Conservation (phyloP, 2,329 filamentous ascomycete genomes). For the Cercospora zeina region DNA sequence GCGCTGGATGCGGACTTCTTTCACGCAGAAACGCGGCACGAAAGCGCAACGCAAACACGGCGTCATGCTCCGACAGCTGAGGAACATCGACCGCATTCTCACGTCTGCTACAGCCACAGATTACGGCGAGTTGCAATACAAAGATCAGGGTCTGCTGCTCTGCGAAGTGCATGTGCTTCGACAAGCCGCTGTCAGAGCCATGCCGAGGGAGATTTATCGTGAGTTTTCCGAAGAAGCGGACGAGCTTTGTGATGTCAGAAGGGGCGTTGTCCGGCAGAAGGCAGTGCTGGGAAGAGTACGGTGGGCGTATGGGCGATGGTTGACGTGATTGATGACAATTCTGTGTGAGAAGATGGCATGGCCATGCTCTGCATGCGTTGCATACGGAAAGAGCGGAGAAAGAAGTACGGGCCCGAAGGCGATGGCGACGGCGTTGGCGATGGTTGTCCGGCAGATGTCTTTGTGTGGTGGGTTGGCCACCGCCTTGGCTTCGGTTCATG, state of each 20-base stretch:
- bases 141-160: constrained; percentile 85
- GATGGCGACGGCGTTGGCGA: not conserved
- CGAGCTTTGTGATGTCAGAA: constrained; percentile 77
- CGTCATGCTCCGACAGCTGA: constrained; percentile 72
- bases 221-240: constrained; percentile 88
- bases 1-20: constrained; percentile 68
- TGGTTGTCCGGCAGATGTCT: constrained; percentile 1
- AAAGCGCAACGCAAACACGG: constrained; percentile 65
- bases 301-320: constrained; percentile 86
- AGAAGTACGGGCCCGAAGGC: constrained; percentile 5
- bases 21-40: constrained; percentile 70
- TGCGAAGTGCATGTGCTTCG: constrained; percentile 86
- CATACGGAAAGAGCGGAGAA: not conserved
- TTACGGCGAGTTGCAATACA: constrained; percentile 78
- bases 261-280: constrained; percentile 74
- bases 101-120: constrained; percentile 58
- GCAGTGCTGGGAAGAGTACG: constrained; percentile 79
- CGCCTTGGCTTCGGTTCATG: constrained; percentile 7
- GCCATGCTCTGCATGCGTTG: not conserved
- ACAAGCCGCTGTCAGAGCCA: constrained; percentile 63
- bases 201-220: constrained; percentile 72
- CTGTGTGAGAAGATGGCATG: not conserved
- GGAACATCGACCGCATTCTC: constrained; percentile 77
- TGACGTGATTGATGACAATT: constrained; percentile 29
- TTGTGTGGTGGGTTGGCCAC: not conserved